Base-by-base conservation (phyloP, 805 yeast genomes). In the Metschnikowia lunata region DNA sequence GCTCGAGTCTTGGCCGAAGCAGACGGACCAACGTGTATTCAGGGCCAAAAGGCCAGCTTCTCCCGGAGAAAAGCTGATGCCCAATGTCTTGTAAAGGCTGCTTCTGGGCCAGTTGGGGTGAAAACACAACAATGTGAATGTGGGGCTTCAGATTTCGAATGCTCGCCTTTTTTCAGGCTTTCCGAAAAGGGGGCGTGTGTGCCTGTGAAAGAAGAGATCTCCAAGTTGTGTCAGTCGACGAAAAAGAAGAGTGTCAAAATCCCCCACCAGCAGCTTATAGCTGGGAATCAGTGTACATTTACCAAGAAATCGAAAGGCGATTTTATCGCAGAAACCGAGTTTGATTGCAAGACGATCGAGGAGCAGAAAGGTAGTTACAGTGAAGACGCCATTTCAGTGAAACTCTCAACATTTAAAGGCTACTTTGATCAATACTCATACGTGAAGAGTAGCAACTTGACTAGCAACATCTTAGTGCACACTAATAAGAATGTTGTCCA, bases 41-140 rank as follows among this genome's bases (percentile, higher is more conserved):
- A 75, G 64, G 96, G 96, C 7, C 84, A 79, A 45, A 75, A 69
- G 49, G 86, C 83, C 54, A 76, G 70, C 49, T 82, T 79, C 57
- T 59, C 52, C 37, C 74, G 95, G 61, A 79, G 95, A 66, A 82
- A 80, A 54, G 71, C 71, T 37, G 77, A 74, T 36, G 76, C 90
- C 1, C 58, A 79, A 46, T 88, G 96, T 68, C 76, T 76, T 58
- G 78, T 79, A 10, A 69, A 69, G 43, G 67, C 68, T 36, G 55
- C 74, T 13, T 78, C 64, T 51, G 69, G 68, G 23, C 82, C 79
- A 51, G 58, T 79, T 8, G 62, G 67, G 38, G 66, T 67, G 7
- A 61, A 64, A 18, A 80, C 77, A 47, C 83, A 77, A 42, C 62
- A 75, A 8, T 88, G 96, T 61, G 64, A 67, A 8, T 88, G 96